Percentiles rank a stretch among this genome's conserved stretches.
phyloP scores from a whole-genome alignment of 169 alveolate genomes.

The Theileria sp. region DNA sequence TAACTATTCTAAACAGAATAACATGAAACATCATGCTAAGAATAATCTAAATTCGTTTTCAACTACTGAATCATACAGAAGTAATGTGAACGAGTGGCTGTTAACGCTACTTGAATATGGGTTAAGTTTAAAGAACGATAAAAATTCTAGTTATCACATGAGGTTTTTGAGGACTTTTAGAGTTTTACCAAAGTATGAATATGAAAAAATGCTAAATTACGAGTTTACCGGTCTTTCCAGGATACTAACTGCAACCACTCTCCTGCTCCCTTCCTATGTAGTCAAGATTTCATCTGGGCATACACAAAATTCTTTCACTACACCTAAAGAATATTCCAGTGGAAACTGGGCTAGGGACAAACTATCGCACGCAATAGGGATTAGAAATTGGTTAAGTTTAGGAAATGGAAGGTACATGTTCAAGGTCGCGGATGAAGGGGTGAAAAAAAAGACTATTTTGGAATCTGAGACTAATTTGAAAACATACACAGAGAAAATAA shows the following conservation, averaged over 20 bases:
- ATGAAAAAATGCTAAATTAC: slow-evolving; percentile 3
- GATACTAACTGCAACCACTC: not conserved
- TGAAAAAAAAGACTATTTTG: not conserved
- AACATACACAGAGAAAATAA: not conserved
- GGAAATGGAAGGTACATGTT: not conserved
- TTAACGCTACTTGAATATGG: not conserved
- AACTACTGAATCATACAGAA: not conserved
- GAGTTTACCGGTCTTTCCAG: slow-evolving; percentile 16
- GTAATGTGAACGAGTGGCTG: slow-evolving; percentile 22
- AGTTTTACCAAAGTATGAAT: not conserved
- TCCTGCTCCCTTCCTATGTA: not conserved
- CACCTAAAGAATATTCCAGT: not conserved
- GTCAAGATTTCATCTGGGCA: not conserved
- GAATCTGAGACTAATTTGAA: slow-evolving; percentile 1
- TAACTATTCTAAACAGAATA: not conserved
- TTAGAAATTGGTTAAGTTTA: not conserved
- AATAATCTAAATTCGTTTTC: not conserved
- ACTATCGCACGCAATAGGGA: slow-evolving; percentile 1
- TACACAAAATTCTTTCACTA: not conserved
- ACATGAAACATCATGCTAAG: not conserved
- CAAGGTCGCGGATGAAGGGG: not conserved
- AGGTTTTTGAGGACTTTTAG: not conserved
- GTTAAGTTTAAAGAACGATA: not conserved
- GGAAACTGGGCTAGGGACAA: slow-evolving; percentile 1
- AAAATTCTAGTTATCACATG: not conserved